Base-by-base conservation (phyloP, 495 filamentous ascomycete species). In the Penicillium macrosclerotiorum region DNA sequence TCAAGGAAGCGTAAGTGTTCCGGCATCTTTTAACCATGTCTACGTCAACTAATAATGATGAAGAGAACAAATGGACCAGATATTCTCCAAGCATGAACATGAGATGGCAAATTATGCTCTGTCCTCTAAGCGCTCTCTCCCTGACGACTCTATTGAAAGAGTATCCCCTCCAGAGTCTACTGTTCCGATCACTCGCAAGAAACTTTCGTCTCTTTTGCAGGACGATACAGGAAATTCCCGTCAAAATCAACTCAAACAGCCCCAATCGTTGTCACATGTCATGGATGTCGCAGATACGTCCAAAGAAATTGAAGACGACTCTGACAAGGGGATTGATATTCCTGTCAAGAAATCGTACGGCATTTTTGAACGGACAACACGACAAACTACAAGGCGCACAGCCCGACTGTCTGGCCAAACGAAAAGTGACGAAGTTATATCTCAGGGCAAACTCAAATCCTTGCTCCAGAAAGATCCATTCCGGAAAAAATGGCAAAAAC, bases 401-500 rank as follows among this genome's bases (percentile, higher is more conserved):
- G 20, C 42, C n/a, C 38, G 35, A 33, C 5, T 18, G 0, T 24
- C 49, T 34, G 40, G 53, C 18, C 6, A 16, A 7, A 18, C 18
- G 34, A 35, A 12, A 11, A 19, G n/a, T 37, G 19, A 14, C 9
- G 47, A 60, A 29, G 58, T 49, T 14, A 29, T 49, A 19, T 39
- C 38, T 14, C 40, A 45, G 9, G 17, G 12, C 51, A 54, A 26
- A 8, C 4, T 12, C 18, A 35, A 39, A 45, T 19, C 40, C n/a
- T 26, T 18, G 5, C 16, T 34, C 19, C 3, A 39, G 47, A 32
- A 52, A 37, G 49, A 64, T 34, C 23, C 35, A n/a, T 37, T 52
- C 49, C 40, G 57, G 12, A 37, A 56, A 12, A 63, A 59, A 16
- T 71, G 67, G 70, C 46, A 52, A 29, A 78, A 79, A 17, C 74